Percentiles rank a stretch among this genome's conserved stretches.
These are phyloP conservation scores for Colletotrichum plurivorum DNA, from an alignment of 2,329 filamentous ascomycete genomes.

Conservation along the genomic window DNA sequence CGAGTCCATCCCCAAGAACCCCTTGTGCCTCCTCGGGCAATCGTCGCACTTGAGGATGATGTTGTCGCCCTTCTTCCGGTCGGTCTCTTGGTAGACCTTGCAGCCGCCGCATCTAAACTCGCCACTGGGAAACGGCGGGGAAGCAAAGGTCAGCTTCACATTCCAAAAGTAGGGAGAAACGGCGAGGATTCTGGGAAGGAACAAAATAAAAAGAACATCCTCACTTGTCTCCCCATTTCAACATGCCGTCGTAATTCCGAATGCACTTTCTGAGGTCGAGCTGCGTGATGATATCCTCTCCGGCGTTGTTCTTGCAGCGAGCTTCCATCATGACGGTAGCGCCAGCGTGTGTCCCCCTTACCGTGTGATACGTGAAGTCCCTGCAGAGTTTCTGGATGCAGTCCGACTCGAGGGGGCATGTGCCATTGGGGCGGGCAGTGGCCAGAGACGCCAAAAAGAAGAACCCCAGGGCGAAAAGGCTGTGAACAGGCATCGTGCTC, in stretches of 20 bases:
- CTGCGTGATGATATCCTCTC: not conserved
- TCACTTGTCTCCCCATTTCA: slow-evolving; percentile 6
- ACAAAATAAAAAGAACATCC: accelerated
- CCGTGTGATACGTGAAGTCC: not conserved
- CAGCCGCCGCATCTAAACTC: not conserved
- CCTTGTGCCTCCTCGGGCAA: not conserved
- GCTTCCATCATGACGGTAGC: not conserved
- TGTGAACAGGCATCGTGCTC: not conserved
- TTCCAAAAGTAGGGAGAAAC: not conserved
- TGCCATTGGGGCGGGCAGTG: not conserved
- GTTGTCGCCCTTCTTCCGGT: not conserved
- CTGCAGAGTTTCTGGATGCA: slow-evolving; percentile 6
- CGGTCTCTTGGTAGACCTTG: not conserved
- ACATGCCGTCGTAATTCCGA: slow-evolving; percentile 1
- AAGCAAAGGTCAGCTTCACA: not conserved
- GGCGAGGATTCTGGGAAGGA: not conserved
- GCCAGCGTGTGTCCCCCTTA: not conserved
- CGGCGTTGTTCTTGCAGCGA: slow-evolving; percentile 2
- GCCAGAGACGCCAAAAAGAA: not conserved
- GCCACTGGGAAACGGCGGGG: not conserved
- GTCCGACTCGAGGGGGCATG: slow-evolving; percentile 5
- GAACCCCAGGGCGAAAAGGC: not conserved
- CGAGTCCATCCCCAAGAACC: slow-evolving; percentile 2
- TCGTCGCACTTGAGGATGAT: not conserved
- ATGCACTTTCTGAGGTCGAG: slow-evolving; percentile 7